A percentile compares a stretch with the other conserved stretches of the same genome.
Evolutionary conservation across 2,329 filamentous ascomycete genomes (phyloP).

Genomic region (Fusarium irregulare): DNA sequence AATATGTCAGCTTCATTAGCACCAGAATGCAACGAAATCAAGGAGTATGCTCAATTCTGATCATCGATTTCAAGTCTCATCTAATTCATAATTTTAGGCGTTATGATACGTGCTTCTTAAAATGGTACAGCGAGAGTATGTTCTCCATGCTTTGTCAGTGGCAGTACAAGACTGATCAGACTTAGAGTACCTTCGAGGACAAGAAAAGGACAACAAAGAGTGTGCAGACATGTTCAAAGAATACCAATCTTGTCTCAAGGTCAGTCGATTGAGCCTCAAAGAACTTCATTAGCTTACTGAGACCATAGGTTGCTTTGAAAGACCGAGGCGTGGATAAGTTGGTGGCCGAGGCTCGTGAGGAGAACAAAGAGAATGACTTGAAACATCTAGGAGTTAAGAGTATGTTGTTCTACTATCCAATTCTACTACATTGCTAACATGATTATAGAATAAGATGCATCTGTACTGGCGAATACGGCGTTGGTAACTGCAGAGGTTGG

Average conservation of each 20-base stretch:
- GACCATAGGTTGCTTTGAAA: slow-evolving; percentile 73
- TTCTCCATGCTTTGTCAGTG: slow-evolving; percentile 27
- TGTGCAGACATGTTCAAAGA: slow-evolving; percentile 87
- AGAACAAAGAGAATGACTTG: slow-evolving; percentile 87
- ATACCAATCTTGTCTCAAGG: slow-evolving; percentile 87
- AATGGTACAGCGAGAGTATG: slow-evolving; percentile 99
- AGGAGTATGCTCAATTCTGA: slow-evolving; percentile 75
- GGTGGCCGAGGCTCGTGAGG: slow-evolving; percentile 88
- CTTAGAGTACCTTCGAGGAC: slow-evolving; percentile 88
- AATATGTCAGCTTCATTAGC: slow-evolving; percentile 93
- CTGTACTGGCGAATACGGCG: slow-evolving; percentile 9
- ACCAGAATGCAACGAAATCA: slow-evolving; percentile 93
- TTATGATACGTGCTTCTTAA: slow-evolving; percentile 97
- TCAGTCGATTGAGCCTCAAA: slow-evolving; percentile 51
- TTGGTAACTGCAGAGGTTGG: slow-evolving; percentile 15
- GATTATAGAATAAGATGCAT: slow-evolving; percentile 19
- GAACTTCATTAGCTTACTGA: not conserved
- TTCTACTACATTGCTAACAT: slow-evolving; percentile 4
- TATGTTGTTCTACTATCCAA: slow-evolving; percentile 37
- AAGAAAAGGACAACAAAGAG: slow-evolving; percentile 82
- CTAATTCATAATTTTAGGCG: slow-evolving; percentile 64
- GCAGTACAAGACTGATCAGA: slow-evolving; percentile 23
- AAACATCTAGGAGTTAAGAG: slow-evolving; percentile 58
- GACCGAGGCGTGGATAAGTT: slow-evolving; percentile 92
- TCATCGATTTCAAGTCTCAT: fast-evolving